Evolutionary conservation across 1,284 basidiomycete species (phyloP), one percentile per base, ranked within the genome.

Genomic region (Tylopilus orsonianus): DNA sequence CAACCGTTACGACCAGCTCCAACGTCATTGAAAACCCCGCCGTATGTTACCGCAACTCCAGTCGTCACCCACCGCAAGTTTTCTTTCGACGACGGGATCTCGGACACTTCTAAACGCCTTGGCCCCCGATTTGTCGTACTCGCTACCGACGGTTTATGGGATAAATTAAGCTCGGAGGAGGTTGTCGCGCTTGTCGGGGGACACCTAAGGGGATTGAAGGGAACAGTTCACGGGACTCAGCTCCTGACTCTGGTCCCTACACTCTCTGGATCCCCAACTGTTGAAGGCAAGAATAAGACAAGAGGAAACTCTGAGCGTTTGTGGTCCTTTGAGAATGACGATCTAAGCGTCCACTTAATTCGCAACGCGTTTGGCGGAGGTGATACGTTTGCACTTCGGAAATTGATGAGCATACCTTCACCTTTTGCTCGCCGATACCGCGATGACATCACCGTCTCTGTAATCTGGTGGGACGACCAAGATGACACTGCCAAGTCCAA

Each of bases 141-240:
- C 55, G 94, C 93, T 1, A 96, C 93, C 0, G 94, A 97, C 61
- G 95, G 95, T 13, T 77, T 98, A 43, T 98, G 95, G 93, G 97
- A 99, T 70, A 78, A 90, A 57, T 78, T 99, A 47, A 88, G 89
- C 53, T 97, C 94, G n/a, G 87, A 94, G 64, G 95, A 99, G 60
- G 93, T 95, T 7, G 93, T 97, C 41, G 79, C 87, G 14, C 83
- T 99, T 19, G 88, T 96, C 16, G 93, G 86, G 4, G 90, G 89
- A 1, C 83, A 93, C 71, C 73, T 97, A 39, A 71, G 78, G 16
- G 90, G 91, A 18, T 68, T 91, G 14, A 83, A 81, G 57, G 86
- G 86, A 33, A 70, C 66, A 20, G 61, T 92, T 24, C 64, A 82
- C 33, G 87, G 85, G 61, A 62, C 78, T 23, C 64, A 75, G 13